Base-by-base conservation (phyloP, 768 basidiomycete genomes). In the Melanogaster broomeanus region DNA sequence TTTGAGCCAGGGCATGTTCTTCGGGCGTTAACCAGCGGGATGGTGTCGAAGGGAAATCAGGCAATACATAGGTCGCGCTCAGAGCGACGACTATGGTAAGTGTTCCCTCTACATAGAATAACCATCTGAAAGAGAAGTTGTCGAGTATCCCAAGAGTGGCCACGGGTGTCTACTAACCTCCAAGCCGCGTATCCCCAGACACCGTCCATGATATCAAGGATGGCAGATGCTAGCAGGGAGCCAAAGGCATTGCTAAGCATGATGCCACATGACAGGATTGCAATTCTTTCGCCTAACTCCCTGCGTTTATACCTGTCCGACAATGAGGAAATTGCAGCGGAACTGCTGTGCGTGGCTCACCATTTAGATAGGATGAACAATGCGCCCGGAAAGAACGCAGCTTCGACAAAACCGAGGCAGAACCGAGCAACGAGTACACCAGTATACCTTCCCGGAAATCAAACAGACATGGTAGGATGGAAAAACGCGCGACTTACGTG, bases 161-260 rank as follows among this genome's bases (percentile, higher is more conserved):
- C 25, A 16, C 19, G 28, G n/a, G 15, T 18, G 5, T 8, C 6
- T 2, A 12, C 76, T 66, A 64, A 86, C 80, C 85, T 74, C 90
- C 90, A 93, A 0, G 86, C 87, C 10, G 85, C 75, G 51, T 79
- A 73, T 0, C 89, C 90, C 15, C 82, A 71, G 49, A 75, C 75
- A 6, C 84, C 86, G 34, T 90, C 79, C 86, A 92, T 89, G 12
- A 73, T 71, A 56, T 80, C 76, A 16, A 93, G 77, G 47, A 93
- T 88, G 2, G 81, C 85, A 27, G 88, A 87, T 10, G 90, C 88
- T 46, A 93, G 80, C 12, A 93, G 71, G 2, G 88, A 77, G 4
- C 90, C 90, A 63, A 92, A 90, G 0, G 89, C 90, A 73, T 92
- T 93, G 48, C 82, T 84, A 47, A 91, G 83, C 24, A 92, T 73